A percentile compares a stretch with the other conserved stretches of the same genome.
These are phyloP conservation scores for Hypoxylon rickii DNA, from an alignment of 495 filamentous ascomycete genomes.

Conservation along the genomic window DNA sequence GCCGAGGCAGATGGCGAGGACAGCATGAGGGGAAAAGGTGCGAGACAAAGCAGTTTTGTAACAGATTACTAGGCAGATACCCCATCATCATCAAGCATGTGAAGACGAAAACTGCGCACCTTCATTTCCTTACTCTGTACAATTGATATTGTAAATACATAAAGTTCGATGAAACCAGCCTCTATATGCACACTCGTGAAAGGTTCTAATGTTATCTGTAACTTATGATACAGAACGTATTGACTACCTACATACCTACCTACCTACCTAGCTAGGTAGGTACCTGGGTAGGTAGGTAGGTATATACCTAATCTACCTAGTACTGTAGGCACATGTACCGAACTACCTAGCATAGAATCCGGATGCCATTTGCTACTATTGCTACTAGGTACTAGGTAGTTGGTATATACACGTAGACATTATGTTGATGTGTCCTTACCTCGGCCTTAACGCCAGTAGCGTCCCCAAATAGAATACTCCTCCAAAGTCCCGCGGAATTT, in stretches of 20 bases:
- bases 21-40: slow-evolving; percentile 5
- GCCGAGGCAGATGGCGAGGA: neutral
- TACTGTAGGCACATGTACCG: neutral
- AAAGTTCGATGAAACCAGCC: neutral
- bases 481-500: slow-evolving; percentile 52
- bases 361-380: too few relatives aligned
- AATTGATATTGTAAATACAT: slow-evolving; percentile 4
- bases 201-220: too few relatives aligned
- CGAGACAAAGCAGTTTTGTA: slow-evolving; percentile 3
- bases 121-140: slow-evolving; percentile 14
- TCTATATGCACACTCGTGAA: too few relatives aligned
- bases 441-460: slow-evolving; percentile 67
- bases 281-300: too few relatives aligned
- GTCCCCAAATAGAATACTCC: slow-evolving; percentile 67
- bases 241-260: neutral
- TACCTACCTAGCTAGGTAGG: neutral
- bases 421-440: too few relatives aligned
- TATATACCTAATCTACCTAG: neutral
- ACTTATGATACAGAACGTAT: too few relatives aligned
- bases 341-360: neutral
- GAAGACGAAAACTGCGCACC: neutral
- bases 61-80: slow-evolving; percentile 25
- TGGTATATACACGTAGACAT: too few relatives aligned
- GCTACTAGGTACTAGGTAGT: too few relatives aligned
- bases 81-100: slow-evolving; percentile 2